phyloP scores from a whole-genome alignment of 495 filamentous ascomycete species.

The Neurospora sublineolata region DNA sequence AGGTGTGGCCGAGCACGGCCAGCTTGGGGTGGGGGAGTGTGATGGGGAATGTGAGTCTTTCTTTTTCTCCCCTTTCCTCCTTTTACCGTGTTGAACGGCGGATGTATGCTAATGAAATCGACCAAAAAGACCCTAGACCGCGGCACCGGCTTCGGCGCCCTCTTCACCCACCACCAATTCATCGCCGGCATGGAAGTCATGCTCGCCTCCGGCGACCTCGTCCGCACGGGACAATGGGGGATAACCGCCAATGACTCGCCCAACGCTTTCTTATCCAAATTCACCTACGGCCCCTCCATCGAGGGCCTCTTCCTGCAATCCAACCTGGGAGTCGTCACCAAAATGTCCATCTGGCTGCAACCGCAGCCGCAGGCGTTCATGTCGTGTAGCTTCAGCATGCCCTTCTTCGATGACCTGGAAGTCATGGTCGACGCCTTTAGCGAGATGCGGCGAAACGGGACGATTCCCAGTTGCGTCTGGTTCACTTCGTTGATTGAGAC shows the following conservation, averaged over 20 bases:
- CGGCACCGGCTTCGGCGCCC: conserved; percentile 34
- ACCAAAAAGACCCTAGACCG: conserved; percentile 26
- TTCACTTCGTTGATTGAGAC: conserved; percentile 37
- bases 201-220: conserved; percentile 34
- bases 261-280: conserved; percentile 34
- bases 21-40: conserved; percentile 48
- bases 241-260: conserved; percentile 25
- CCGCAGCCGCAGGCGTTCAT: conserved; percentile 39
- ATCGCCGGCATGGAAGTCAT: conserved; percentile 40
- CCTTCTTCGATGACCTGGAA: conserved; percentile 34
- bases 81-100: not conserved
- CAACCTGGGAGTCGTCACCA: conserved; percentile 40
- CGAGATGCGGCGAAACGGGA: conserved; percentile 27
- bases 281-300: conserved; percentile 36
- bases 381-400: conserved; percentile 38
- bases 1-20: conserved; percentile 43
- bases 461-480: conserved; percentile 29
- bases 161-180: conserved; percentile 37
- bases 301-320: conserved; percentile 40
- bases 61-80: not conserved
- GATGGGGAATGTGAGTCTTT: conserved; percentile 37
- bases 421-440: conserved; percentile 30
- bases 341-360: conserved; percentile 35
- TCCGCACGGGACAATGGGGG: conserved; percentile 41
- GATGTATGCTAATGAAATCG: not conserved